Evolutionary conservation across 257 asterid genomes (phyloP).

Genomic region (Nicotiana noctiflora): DNA sequence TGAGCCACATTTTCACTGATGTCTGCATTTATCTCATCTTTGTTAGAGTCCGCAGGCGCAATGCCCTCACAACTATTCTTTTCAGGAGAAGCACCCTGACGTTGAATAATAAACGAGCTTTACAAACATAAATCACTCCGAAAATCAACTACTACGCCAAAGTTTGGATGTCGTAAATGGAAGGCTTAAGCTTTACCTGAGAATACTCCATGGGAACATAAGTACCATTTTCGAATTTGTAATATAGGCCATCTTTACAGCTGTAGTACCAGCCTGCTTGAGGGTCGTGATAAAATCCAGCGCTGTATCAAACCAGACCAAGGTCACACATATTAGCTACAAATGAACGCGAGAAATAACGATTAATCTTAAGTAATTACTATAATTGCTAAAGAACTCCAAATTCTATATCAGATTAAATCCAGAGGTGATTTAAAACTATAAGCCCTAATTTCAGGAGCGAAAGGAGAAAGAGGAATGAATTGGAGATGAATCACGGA

Average conservation of each 20-base stretch:
- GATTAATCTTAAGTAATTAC: slow-evolving; percentile 1
- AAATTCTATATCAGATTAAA: neutral
- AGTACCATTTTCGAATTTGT: slow-evolving; percentile 80
- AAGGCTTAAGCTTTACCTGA: slow-evolving; percentile 24
- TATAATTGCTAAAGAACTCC: neutral
- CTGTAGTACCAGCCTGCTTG: slow-evolving; percentile 86
- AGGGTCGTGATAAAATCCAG: slow-evolving; percentile 91
- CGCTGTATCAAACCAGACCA: slow-evolving; percentile 40
- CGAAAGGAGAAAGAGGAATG: neutral
- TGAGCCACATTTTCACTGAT: slow-evolving; percentile 19
- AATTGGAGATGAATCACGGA: neutral
- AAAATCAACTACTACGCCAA: neutral
- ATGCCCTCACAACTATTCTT: neutral
- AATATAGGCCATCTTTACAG: slow-evolving; percentile 71
- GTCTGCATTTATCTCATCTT: neutral
- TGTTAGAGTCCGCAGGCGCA: slow-evolving; percentile 6
- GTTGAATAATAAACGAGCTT: neutral
- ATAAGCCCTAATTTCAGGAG: slow-evolving; percentile 9
- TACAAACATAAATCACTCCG: neutral
- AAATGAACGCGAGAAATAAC: neutral
- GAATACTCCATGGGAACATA: slow-evolving; percentile 53
- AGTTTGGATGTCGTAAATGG: neutral
- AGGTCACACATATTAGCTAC: neutral
- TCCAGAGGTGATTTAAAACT: neutral
- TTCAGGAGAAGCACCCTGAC: slow-evolving; percentile 19